Evolutionary conservation across 2,329 filamentous ascomycete genomes (phyloP), one percentile per base, ranked within the genome.

Genomic region (Neofusicoccum parvum): DNA sequence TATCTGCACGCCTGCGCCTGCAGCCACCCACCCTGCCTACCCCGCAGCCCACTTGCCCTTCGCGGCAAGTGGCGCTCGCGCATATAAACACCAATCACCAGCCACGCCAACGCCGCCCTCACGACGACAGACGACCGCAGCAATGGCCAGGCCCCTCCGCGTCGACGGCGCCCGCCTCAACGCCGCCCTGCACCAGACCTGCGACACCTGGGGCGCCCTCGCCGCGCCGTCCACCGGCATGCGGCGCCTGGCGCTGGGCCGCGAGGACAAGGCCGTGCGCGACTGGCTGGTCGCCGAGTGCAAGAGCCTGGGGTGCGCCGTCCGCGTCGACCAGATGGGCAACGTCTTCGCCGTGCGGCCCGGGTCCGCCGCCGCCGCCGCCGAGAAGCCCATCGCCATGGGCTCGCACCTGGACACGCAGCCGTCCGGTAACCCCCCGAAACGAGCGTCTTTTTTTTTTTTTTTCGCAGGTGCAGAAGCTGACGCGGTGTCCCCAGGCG

Each of bases 341-440:
- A 95, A 94, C 70, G 90, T 90, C 67, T 95, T 94, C 73, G 90
- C 91, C 0, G 82, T 92, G 3, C 84, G 89, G 2, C 85, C 87
- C 2, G 91, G 91, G 1, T 79, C 84, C 62, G 79, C 82, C 20
- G 70, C 10, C 27, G 85, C 85, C 2, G 65, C 69, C 50, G 59
- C 54, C 23, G 3, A 23, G 23, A n/a, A 43, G 68, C 37, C 82
- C 86, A 7, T 84, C 90, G 0, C 90, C 88, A 1, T 91, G 36
- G 90, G 90, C 1, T 90, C 87, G 7, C 90, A 93, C 74, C 73
- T 84, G 3, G 83, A 85, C 67, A 84, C 82, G 3, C 82, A 85
- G 67, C 84, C 84, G 14, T 32, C 27, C 27, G 27, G 27, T 7
- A 32, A 7, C 1, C 27, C 27, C 27, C 27, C 27, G 27, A 3